Base-by-base conservation (phyloP, 805 yeast species). In the Suhomyces prunicola region DNA sequence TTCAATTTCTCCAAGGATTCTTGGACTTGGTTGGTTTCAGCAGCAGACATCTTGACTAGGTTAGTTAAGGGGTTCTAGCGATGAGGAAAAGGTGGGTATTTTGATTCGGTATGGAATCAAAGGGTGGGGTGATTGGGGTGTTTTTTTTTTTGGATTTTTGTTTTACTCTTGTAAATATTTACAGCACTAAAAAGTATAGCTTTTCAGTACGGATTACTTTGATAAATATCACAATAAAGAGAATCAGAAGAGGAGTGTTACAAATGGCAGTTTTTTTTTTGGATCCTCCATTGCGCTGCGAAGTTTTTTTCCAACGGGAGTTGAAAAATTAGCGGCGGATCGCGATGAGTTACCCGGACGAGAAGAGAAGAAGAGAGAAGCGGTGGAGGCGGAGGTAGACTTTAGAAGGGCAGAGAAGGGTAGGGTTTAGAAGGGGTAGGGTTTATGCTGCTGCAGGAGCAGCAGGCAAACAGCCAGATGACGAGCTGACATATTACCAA, bases 1-100 rank as follows among this genome's bases (percentile, higher is more conserved):
- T 68, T 69, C 69, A 79, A 74, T 69, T 78, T 74, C 62, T 78
- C 81, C 67, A 79, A 68, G 52, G 77, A 71, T 65, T 75, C 77
- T 63, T 73, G 70, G 63, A 78, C 60, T 67, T 78, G 75, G 60
- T 73, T 74, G 59, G 78, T 69, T 62, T 77, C 79, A 61, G 54
- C 48, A 57, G 69, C 65, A 56, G 72, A 66, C 68, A 68, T 67
- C 53, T 47, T 56, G 51, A 42, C 29, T 17, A 39, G 17, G 15
- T 19, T 10, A 39, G 15, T 39, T 17, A 39, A 19, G 42, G 42
- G 42, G 42, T 39, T 39, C 24, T n/a, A 39, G 42, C 24, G 42
- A 39, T 39, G 42, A 39, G 42, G 42, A 17, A 10, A 10, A 17
- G 23, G 24, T 39, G 41, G 41, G 22, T 36, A 36, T 17, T 39